Evolutionary conservation across 1,284 basidiomycete species (phyloP), one percentile per base, ranked within the genome.

Genomic region (Ustilago crameri): DNA sequence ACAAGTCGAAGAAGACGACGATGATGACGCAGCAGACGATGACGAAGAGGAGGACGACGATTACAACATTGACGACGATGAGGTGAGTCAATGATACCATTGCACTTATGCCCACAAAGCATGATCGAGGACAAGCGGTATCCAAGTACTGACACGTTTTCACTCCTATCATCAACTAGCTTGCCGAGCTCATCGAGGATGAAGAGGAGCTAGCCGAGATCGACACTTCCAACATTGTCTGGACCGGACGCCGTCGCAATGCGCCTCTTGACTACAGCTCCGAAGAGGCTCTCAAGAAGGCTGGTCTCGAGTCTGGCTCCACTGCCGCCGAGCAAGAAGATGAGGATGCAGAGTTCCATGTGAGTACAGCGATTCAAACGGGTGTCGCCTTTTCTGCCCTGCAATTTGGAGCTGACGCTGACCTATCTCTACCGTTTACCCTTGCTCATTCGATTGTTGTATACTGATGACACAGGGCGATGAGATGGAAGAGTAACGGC

Each of bases 261-360:
- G 64, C 68, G 23, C 63, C 67, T 8, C 51, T 78, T 32, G 76
- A 78, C 62, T 78, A 78, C 60, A 76, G 63, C 53, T 75, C 72
- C 14, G 76, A 71, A 40, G 76, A 78, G 34, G 76, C 76, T 17
- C 58, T 76, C 51, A 68, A 72, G 45, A 66, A 76, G 30, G 76
- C 76, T 8, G 76, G 76, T 24, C 58, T 76, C 42, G 50, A 55
- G 35, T 37, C 55, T 15, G 64, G 50, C 15, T 35, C 70, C 26
- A 44, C 50, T 8, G 42, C 53, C 10, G 65, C 38, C 24, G 65
- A 73, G 12, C 59, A 51, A 8, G 74, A 78, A 23, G 73, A 76
- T 9, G 75, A 75, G 9, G 75, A 76, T 41, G 49, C 67, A 38
- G 75, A 76, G 37, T 76, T 74, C 61, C 55, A 62, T 27, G 75